A percentile compares a stretch with the other conserved stretches of the same genome.
phyloP scores from a whole-genome alignment of 1,139 yeast genomes.

The Taiozyma sp. region DNA sequence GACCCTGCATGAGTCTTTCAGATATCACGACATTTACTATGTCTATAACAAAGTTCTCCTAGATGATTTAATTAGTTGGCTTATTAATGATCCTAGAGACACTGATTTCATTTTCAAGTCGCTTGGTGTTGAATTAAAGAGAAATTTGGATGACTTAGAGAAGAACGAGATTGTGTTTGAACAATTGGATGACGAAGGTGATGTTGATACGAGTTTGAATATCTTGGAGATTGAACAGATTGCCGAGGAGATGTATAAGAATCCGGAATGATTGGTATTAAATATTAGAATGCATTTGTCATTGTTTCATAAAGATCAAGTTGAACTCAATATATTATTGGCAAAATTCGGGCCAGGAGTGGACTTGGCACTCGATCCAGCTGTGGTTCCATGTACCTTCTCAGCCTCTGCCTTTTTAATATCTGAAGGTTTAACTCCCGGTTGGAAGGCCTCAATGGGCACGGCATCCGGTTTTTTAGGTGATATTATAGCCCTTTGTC shows the following conservation, averaged over 20 bases:
- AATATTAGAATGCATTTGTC: not conserved
- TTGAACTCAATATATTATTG: conserved; percentile 23
- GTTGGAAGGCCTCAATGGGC: not conserved
- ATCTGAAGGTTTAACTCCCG: not conserved
- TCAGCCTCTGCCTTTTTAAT: not conserved
- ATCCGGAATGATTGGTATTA: conserved; percentile 11
- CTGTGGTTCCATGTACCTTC: not conserved
- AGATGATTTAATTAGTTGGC: conserved; percentile 81
- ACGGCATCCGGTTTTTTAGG: not conserved
- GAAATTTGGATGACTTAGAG: conserved; percentile 21
- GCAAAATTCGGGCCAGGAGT: conserved; percentile 23
- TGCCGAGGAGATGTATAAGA: conserved; percentile 46
- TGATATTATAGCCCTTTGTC: not conserved
- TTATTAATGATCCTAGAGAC: conserved; percentile 52
- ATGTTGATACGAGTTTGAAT: conserved; percentile 31
- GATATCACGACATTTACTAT: conserved; percentile 83
- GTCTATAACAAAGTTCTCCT: conserved; percentile 79
- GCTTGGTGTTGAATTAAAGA: conserved; percentile 62
- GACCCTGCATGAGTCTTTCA: conserved; percentile 64
- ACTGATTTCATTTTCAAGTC: conserved; percentile 47
- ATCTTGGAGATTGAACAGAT: conserved; percentile 47
- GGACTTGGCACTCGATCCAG: conserved; percentile 1
- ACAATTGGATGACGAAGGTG: conserved; percentile 28
- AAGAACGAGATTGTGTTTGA: conserved; percentile 35
- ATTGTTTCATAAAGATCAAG: conserved; percentile 2